phyloP scores from a whole-genome alignment of 257 asterid species.

The Solanum medicagineum region DNA sequence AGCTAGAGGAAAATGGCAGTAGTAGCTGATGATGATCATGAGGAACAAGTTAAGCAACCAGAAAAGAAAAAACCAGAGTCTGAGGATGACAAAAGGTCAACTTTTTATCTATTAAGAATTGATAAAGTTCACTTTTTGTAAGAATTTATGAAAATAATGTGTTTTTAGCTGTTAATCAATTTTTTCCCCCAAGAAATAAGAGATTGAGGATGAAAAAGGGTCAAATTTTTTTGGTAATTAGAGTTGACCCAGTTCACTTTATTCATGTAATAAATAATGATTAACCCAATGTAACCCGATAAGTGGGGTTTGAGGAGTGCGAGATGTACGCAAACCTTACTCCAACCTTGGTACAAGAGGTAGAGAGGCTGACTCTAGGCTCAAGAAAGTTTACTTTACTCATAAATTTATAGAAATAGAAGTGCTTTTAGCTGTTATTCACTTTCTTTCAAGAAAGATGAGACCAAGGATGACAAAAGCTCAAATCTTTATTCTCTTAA shows the following conservation, averaged over 20 bases:
- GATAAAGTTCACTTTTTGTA: background rate
- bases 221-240: background rate
- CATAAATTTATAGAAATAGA: background rate
- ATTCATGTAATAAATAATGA: background rate
- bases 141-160: background rate
- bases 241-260: background rate
- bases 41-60: slow-evolving; percentile 13
- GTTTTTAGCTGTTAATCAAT: background rate
- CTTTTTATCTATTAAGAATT: background rate
- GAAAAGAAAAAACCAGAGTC: slow-evolving; percentile 45
- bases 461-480: slow-evolving; percentile 65
- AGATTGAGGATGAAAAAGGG: slow-evolving; percentile 72
- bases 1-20: slow-evolving; percentile 37
- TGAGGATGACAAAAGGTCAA: slow-evolving; percentile 71
- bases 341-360: no score
- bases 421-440: background rate
- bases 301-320: background rate
- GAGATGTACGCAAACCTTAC: background rate
- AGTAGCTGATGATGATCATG: slow-evolving; percentile 39
- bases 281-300: no score
- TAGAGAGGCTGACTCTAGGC: background rate
- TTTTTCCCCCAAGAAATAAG: slow-evolving; percentile 15
- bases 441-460: slow-evolving; percentile 15
- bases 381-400: background rate
- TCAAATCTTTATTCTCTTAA: background rate